Conservation (phyloP, 805 yeast genomes). For the Cyberlindnera mrakii region DNA sequence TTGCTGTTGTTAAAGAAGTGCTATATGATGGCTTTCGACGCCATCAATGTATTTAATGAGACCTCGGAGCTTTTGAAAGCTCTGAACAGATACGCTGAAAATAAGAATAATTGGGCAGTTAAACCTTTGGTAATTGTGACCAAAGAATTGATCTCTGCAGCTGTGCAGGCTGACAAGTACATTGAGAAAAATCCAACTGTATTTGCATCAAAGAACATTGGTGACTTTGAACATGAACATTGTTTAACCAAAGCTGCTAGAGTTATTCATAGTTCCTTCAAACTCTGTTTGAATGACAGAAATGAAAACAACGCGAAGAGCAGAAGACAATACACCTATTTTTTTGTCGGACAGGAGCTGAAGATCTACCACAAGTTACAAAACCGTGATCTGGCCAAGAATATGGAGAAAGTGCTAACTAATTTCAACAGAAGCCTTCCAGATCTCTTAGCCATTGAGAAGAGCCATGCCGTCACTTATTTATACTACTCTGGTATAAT, state of each 20-base stretch:
- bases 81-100: conserved; percentile 48
- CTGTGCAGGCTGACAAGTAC: conserved; percentile 19
- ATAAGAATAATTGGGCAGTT: conserved; percentile 48
- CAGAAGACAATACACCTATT: conserved; percentile 61
- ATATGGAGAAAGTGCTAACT: conserved; percentile 62
- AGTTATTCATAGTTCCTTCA: conserved; percentile 67
- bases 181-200: conserved; percentile 14
- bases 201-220: conserved; percentile 5
- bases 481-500: conserved; percentile 66
- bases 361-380: conserved; percentile 60
- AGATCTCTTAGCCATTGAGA: conserved; percentile 34
- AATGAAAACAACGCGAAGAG: conserved; percentile 42
- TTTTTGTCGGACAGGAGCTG: conserved; percentile 64
- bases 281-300: conserved; percentile 73
- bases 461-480: conserved; percentile 52
- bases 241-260: conserved; percentile 52
- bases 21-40: conserved; percentile 21
- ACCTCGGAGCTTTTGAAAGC: conserved; percentile 37
- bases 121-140: conserved; percentile 35
- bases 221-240: conserved; percentile 24
- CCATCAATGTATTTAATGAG: conserved; percentile 22
- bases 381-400: conserved; percentile 67
- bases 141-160: conserved; percentile 29
- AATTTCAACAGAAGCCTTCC: conserved; percentile 53
- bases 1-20: conserved; percentile 14